These are phyloP conservation scores for Golubevia sp. DNA, from an alignment of 1,284 basidiomycete species.

Conservation along the genomic window DNA sequence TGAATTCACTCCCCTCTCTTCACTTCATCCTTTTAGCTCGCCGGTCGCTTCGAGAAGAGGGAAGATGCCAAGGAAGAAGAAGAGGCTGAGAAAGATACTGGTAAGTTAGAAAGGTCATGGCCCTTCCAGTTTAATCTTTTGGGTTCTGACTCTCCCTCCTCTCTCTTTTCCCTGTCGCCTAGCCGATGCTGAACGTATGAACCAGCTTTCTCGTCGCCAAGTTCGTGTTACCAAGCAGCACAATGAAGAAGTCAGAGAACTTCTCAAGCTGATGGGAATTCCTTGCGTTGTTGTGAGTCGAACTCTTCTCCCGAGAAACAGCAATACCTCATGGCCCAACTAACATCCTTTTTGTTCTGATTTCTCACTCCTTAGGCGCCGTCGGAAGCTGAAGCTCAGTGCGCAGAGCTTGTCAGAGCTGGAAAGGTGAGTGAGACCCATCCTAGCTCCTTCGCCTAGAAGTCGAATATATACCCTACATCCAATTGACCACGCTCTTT, in stretches of 20 bases:
- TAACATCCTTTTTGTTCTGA: conserved; percentile 1
- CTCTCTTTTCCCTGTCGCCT: background rate
- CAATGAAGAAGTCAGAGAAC: conserved; percentile 88
- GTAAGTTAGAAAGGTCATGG: conserved; percentile 61
- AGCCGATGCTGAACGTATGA: conserved; percentile 78
- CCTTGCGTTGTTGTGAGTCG: conserved; percentile 79
- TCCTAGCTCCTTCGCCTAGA: conserved; percentile 15
- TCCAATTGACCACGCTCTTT: background rate
- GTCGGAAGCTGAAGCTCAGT: conserved; percentile 97
- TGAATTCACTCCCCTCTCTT: background rate
- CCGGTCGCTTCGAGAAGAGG: conserved; percentile 86
- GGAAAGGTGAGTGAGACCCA: conserved; percentile 70
- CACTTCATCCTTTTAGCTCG: conserved; percentile 68
- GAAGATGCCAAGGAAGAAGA: conserved; percentile 92
- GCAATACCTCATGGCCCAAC: background rate
- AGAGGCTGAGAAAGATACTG: conserved; percentile 94
- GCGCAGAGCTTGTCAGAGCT: conserved; percentile 91
- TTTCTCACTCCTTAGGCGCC: conserved; percentile 72
- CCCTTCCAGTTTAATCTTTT: no score
- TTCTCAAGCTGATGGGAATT: conserved; percentile 94
- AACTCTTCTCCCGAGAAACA: conserved; percentile 3
- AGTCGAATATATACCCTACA: background rate
- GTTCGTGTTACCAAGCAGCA: conserved; percentile 95
- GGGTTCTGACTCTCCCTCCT: background rate
- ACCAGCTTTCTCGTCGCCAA: conserved; percentile 84